phyloP scores from a whole-genome alignment of 371 early-diverging fungal species.

The Mortierella sp. region DNA sequence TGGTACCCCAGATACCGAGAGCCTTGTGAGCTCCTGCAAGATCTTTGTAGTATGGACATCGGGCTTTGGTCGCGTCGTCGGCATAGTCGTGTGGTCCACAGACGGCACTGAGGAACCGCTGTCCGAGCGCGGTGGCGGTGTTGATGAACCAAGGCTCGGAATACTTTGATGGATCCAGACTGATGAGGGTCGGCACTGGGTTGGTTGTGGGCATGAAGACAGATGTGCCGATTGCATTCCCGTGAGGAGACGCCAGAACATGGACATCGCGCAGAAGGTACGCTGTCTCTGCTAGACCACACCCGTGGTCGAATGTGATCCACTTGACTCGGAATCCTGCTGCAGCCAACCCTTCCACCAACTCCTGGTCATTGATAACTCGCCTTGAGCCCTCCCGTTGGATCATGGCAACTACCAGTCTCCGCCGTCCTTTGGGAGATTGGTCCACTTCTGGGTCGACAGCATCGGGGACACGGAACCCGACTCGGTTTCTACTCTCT shows the following conservation, averaged over 20 bases:
- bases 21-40: slow-evolving; percentile 9
- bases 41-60: slow-evolving; percentile 29
- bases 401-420: slow-evolving; percentile 34
- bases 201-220: slow-evolving; percentile 59
- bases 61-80: slow-evolving; percentile 43
- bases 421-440: slow-evolving; percentile 10
- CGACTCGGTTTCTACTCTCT: slow-evolving; percentile 15
- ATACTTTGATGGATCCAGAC: slow-evolving; percentile 59
- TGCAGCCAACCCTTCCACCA: slow-evolving; percentile 40
- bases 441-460: slow-evolving; percentile 35
- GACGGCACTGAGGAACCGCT: slow-evolving; percentile 59
- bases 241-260: slow-evolving; percentile 61
- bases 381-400: slow-evolving; percentile 36
- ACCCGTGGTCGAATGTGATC: slow-evolving; percentile 62
- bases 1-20: neutral
- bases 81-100: slow-evolving; percentile 47
- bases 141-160: slow-evolving; percentile 66
- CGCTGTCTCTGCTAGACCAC: slow-evolving; percentile 60
- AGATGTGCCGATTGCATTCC: slow-evolving; percentile 62
- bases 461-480: slow-evolving; percentile 46
- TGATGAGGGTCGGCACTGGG: slow-evolving; percentile 51
- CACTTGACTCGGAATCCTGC: slow-evolving; percentile 41
- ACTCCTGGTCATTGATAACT: slow-evolving; percentile 37
- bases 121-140: slow-evolving; percentile 62
- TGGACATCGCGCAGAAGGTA: slow-evolving; percentile 62